Conservation (phyloP, 257 asterid genomes). For the Eucommia ulmoides region DNA sequence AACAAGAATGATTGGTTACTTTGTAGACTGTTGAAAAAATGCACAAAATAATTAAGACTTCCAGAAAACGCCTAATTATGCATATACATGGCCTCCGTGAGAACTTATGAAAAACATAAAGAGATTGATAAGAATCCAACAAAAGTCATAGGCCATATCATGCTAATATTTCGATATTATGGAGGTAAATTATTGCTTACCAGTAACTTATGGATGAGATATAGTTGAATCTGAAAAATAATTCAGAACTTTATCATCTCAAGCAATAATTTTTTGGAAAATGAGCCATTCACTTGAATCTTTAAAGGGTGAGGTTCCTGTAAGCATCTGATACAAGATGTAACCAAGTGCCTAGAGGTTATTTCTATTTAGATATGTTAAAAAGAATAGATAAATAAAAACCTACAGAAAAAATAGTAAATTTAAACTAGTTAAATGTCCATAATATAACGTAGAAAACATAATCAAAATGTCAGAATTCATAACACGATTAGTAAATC, state of each 20-base stretch:
- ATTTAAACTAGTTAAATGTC: neutral
- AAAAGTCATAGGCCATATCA: neutral
- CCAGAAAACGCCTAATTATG: too few species aligned
- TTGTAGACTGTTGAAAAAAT: too few species aligned
- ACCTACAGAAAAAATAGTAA: too few species aligned
- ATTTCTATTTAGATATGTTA: conserved; percentile 43
- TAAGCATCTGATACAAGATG: conserved; percentile 95
- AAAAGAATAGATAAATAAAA: neutral
- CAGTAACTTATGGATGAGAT: conserved; percentile 72
- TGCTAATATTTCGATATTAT: conserved; percentile 1
- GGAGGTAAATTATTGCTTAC: conserved; percentile 23
- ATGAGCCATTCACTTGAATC: conserved; percentile 99
- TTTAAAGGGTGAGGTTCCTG: conserved; percentile 95
- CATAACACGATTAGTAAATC: too few species aligned
- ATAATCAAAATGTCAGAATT: too few species aligned
- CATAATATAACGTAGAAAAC: neutral
- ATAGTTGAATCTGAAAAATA: conserved; percentile 76
- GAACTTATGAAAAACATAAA: neutral
- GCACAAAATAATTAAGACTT: too few species aligned
- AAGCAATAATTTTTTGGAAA: conserved; percentile 84
- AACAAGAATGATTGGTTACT: too few species aligned
- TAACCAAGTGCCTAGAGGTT: conserved; percentile 99
- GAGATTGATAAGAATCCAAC: neutral
- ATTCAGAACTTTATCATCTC: conserved; percentile 86
- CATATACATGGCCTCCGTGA: too few species aligned